phyloP scores from a whole-genome alignment of 2,329 filamentous ascomycete genomes.

The Cladophialophora yegresii region DNA sequence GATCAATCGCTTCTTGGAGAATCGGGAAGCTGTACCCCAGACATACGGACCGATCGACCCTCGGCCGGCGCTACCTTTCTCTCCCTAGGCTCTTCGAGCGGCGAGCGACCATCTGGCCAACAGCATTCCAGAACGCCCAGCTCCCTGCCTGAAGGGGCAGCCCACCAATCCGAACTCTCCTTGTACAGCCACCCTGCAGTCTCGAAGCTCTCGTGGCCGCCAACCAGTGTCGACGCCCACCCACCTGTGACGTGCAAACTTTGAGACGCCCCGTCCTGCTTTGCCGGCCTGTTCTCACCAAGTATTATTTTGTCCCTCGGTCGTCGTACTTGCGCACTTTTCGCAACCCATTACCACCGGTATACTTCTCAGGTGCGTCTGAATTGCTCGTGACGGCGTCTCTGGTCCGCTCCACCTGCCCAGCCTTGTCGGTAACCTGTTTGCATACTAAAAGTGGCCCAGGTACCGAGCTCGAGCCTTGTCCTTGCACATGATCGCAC shows the following conservation, averaged over 20 bases:
- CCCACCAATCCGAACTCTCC: constrained; percentile 25
- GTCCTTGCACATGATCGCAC: constrained; percentile 19
- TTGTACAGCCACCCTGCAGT: constrained; percentile 24
- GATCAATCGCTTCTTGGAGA: not conserved
- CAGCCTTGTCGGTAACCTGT: not conserved
- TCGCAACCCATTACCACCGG: constrained; percentile 9
- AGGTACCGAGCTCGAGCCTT: constrained; percentile 1
- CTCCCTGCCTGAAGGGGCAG: constrained; percentile 27
- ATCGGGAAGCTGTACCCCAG: constrained; percentile 10
- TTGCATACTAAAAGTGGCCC: constrained; percentile 9
- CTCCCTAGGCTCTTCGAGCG: constrained; percentile 17
- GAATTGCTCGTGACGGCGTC: not conserved
- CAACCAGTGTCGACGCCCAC: constrained; percentile 26
- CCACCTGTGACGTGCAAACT: constrained; percentile 29
- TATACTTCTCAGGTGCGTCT: constrained; percentile 21
- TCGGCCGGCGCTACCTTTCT: constrained; percentile 20
- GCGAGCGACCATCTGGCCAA: constrained; percentile 20
- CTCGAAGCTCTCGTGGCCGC: constrained; percentile 16
- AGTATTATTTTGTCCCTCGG: constrained; percentile 20
- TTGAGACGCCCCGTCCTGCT: constrained; percentile 10
- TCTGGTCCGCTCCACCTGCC: not conserved
- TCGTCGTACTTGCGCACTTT: constrained; percentile 12
- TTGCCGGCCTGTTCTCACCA: constrained; percentile 17
- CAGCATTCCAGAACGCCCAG: constrained; percentile 24
- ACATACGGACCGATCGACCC: constrained; percentile 16